A percentile compares a stretch with the other conserved stretches of the same genome.
Conservation (phyloP, 192 early-diverging fungal genomes). For the Coemansia sp. region DNA sequence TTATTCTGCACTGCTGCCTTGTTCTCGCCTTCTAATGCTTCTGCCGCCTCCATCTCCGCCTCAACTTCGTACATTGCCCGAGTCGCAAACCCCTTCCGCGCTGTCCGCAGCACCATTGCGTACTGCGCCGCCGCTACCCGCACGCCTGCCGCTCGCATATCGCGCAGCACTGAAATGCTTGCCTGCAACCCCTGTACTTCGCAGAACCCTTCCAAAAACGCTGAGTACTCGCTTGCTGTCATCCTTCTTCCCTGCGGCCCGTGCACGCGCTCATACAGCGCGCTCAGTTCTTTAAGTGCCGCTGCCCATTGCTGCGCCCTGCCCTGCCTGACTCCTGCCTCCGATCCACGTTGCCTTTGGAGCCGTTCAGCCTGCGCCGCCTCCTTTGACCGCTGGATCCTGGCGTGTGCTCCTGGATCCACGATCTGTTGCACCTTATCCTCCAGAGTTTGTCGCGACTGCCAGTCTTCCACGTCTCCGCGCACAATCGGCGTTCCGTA, state of each 20-base stretch:
- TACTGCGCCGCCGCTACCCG: conserved; percentile 16
- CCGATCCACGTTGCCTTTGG: background rate
- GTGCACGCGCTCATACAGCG: conserved; percentile 14
- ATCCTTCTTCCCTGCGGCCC: background rate
- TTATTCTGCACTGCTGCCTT: conserved; percentile 19
- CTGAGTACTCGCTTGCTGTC: conserved; percentile 12
- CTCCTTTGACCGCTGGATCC: conserved; percentile 21
- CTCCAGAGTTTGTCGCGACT: background rate
- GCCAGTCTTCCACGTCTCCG: background rate
- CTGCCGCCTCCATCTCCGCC: conserved; percentile 35
- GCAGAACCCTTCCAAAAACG: conserved; percentile 37
- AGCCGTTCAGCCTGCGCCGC: conserved; percentile 11
- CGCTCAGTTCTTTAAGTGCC: conserved; percentile 5
- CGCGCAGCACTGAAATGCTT: conserved; percentile 26
- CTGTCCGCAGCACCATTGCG: conserved; percentile 21
- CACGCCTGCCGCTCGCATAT: conserved; percentile 16
- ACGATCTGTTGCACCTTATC: conserved; percentile 28
- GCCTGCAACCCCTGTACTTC: background rate
- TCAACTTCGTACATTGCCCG: conserved; percentile 13
- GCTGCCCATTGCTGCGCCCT: background rate
- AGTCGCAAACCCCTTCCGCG: background rate
- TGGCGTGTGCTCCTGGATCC: conserved; percentile 26
- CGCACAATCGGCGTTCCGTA: conserved; percentile 12
- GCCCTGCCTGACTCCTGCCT: conserved; percentile 9
- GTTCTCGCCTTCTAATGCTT: conserved; percentile 9